A percentile compares a stretch with the other conserved stretches of the same genome.
phyloP scores from a whole-genome alignment of 129 eudicot species.

The Mikania micrantha region DNA sequence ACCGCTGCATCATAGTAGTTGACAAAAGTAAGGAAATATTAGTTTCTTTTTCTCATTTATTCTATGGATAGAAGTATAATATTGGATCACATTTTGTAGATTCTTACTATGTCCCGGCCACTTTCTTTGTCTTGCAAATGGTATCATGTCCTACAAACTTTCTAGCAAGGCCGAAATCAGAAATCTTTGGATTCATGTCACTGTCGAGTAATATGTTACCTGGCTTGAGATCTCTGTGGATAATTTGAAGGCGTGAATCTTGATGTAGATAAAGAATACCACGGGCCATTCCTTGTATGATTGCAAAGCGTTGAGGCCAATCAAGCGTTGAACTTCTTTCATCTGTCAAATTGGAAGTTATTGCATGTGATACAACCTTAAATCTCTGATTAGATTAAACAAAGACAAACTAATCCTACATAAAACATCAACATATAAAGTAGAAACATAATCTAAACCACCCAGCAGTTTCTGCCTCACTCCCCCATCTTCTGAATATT shows the following conservation, averaged over 20 bases:
- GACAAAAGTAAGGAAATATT: neutral
- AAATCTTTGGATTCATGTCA: constrained; percentile 28
- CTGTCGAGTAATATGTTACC: constrained; percentile 7
- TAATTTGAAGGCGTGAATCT: neutral
- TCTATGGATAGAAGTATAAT: neutral
- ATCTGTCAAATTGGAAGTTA: no score
- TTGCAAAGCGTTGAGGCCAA: no score
- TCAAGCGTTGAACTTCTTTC: no score
- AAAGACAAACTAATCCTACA: no score
- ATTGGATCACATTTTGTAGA: neutral
- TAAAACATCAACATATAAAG: no score
- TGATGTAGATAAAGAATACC: no score
- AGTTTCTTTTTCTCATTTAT: neutral
- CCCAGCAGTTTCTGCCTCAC: no score
- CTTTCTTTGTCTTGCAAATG: constrained; percentile 15
- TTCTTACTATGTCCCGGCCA: constrained; percentile 28
- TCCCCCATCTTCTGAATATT: no score
- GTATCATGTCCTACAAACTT: constrained; percentile 18
- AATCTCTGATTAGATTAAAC: no score
- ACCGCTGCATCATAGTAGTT: constrained; percentile 18
- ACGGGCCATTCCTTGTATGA: no score
- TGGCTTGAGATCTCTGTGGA: constrained; percentile 18
- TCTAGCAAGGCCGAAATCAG: constrained; percentile 22
- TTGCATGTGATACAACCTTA: no score
- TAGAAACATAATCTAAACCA: no score